phyloP scores from a whole-genome alignment of 805 yeast species.

The Lachancea mirantina region DNA sequence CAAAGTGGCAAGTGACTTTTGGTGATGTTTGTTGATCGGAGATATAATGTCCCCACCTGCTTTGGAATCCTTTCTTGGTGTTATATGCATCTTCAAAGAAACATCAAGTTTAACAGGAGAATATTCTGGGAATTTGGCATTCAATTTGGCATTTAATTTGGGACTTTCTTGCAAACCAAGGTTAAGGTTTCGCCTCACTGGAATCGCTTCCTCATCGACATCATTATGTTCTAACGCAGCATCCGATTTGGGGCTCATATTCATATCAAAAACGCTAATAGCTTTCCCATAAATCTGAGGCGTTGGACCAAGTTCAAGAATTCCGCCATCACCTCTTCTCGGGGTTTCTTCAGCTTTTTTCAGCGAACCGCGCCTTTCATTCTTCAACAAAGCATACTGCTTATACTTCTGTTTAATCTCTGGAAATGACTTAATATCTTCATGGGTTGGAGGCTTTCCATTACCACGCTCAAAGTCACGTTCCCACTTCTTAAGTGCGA shows the following conservation, averaged over 20 bases:
- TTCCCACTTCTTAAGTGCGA: slow-evolving; percentile 52
- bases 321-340: slow-evolving; percentile 8
- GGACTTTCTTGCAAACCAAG: no score
- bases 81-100: slow-evolving; percentile 24
- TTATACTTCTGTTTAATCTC: slow-evolving; percentile 32
- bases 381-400: slow-evolving; percentile 27
- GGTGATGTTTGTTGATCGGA: no score
- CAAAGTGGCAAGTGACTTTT: no score
- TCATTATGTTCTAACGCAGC: no score
- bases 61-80: slow-evolving; percentile 13
- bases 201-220: slow-evolving; percentile 3
- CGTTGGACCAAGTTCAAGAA: slow-evolving; percentile 71
- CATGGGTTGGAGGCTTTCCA: slow-evolving; percentile 40
- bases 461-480: slow-evolving; percentile 33
- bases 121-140: no score
- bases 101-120: no score
- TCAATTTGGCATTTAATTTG: no score
- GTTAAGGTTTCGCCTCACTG: neutral
- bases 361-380: slow-evolving; percentile 9
- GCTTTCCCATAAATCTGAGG: slow-evolving; percentile 80
- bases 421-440: slow-evolving; percentile 39
- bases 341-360: slow-evolving; percentile 8
- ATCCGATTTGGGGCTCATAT: slow-evolving; percentile 29
- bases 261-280: slow-evolving; percentile 61
- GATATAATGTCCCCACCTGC: no score